Evolutionary conservation across 176 grass and related monocot genomes (phyloP), one percentile per base, ranked within the genome.

Genomic region (maize (Zea mays)): DNA sequence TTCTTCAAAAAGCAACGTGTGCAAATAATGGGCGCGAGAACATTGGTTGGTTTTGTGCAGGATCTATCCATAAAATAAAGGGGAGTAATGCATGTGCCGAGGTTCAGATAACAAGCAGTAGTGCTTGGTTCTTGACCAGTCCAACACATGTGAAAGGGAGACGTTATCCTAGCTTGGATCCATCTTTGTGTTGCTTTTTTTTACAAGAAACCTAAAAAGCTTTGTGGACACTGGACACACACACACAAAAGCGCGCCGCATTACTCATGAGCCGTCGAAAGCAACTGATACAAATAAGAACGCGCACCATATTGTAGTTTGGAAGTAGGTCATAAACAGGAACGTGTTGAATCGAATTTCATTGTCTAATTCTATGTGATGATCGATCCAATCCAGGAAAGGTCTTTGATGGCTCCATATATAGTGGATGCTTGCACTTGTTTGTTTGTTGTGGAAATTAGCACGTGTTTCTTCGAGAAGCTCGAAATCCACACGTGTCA

Each of bases 401-500:
- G 10, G 67, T 71, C 0, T 56, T 27, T 15, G 11, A 59, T 58
- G 67, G 16, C 5, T 36, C 13, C 38, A 17, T 27, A 27, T 27
- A 27, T 8, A 78, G 73, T 47, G 67, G 44, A 85, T 5, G 15
- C 59, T 89, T 81, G 79, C 61, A 75, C 68, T 33, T 54, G 35
- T 7, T 13, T 38, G 10, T 73, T 74, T 71, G 12, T 51, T 75
- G 69, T 75, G 55, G 44, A 64, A 65, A 78, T 6, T 34, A 49
- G 57, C 21, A 33, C 57, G 44, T 40, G n/a, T 1, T 75, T 36
- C 40, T 82, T 86, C 73, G 57, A 81, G 45, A 86, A 86, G 74
- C 3, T 74, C 5, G 36, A 52, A 39, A 27, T 27, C 27, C 27
- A 27, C 27, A 27, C 27, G 27, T 27, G 27, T 27, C 27, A 27